phyloP scores from a whole-genome alignment of 129 eudicot genomes.

The Heracleum sosnowskyi region DNA sequence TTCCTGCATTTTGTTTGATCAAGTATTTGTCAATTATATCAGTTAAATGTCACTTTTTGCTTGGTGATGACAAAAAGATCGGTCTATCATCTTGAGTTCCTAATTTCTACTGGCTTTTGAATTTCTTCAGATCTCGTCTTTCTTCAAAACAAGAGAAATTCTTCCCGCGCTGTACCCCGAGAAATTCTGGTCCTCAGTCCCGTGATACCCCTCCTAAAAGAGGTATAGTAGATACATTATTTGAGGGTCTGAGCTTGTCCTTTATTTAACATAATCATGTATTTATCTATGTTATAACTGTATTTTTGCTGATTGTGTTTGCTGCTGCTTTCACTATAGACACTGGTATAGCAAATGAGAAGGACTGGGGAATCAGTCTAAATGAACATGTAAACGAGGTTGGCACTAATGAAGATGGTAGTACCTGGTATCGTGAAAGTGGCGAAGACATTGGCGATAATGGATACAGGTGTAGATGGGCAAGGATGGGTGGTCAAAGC shows the following conservation, averaged over 20 bases:
- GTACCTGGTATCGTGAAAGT: constrained; percentile 79
- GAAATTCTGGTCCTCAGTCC: constrained; percentile 64
- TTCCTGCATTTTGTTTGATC: neutral
- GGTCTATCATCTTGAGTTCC: constrained; percentile 1
- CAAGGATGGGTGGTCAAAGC: constrained; percentile 80
- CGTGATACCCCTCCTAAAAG: constrained; percentile 91
- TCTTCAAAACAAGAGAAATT: constrained; percentile 57
- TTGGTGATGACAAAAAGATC: neutral
- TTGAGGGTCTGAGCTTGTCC: neutral
- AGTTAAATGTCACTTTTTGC: neutral
- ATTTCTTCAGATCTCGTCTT: constrained; percentile 43
- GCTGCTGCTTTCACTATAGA: constrained; percentile 30
- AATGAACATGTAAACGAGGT: constrained; percentile 60
- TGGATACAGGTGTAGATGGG: constrained; percentile 89
- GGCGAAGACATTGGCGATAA: constrained; percentile 86
- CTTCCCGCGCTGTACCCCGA: constrained; percentile 60
- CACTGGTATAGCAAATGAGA: constrained; percentile 93
- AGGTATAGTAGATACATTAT: constrained; percentile 35
- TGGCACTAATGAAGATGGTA: constrained; percentile 82
- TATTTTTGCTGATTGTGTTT: neutral
- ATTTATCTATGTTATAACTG: neutral
- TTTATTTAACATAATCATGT: neutral
- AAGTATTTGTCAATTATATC: neutral
- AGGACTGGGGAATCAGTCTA: constrained; percentile 73
- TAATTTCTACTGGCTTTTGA: neutral